These are phyloP conservation scores for Raffaelea arxii DNA, from an alignment of 2,329 filamentous ascomycete genomes.

Conservation along the genomic window DNA sequence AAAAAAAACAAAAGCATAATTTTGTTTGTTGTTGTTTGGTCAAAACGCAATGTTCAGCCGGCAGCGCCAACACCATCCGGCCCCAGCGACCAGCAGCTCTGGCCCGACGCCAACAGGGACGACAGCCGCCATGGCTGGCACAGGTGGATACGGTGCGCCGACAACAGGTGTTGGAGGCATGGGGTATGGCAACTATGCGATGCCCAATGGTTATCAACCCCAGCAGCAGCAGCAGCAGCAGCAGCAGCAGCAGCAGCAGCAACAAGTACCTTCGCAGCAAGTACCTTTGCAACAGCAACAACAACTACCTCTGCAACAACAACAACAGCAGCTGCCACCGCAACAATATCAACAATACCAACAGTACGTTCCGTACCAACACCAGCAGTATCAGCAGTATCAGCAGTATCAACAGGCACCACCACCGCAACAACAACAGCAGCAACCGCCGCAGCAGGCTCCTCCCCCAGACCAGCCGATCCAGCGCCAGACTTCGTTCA, in stretches of 20 bases:
- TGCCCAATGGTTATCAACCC: too few relatives aligned
- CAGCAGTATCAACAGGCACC: not conserved
- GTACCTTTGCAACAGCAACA: slow-evolving; percentile 1
- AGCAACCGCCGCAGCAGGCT: not conserved
- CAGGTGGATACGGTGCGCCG: too few relatives aligned
- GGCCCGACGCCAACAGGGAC: too few relatives aligned
- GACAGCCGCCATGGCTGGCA: too few relatives aligned
- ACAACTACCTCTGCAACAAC: slow-evolving; percentile 2
- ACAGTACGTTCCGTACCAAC: not conserved
- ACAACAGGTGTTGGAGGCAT: too few relatives aligned
- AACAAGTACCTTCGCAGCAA: not conserved
- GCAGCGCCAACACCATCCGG: too few relatives aligned
- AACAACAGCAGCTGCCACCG: not conserved
- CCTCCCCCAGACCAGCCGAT: not conserved
- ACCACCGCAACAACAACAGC: slow-evolving; percentile 2
- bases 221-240: not conserved
- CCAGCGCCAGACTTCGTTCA: slow-evolving; percentile 37
- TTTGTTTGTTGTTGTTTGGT: too few relatives aligned
- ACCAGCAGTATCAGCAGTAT: not conserved
- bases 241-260: not conserved
- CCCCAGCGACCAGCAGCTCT: too few relatives aligned
- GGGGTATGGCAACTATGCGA: too few relatives aligned
- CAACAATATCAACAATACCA: not conserved
- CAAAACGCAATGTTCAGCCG: too few relatives aligned
- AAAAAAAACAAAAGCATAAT: too few relatives aligned